Evolutionary conservation across 768 basidiomycete genomes (phyloP), one percentile per base, ranked within the genome.

Genomic region (Boletellus sp.): DNA sequence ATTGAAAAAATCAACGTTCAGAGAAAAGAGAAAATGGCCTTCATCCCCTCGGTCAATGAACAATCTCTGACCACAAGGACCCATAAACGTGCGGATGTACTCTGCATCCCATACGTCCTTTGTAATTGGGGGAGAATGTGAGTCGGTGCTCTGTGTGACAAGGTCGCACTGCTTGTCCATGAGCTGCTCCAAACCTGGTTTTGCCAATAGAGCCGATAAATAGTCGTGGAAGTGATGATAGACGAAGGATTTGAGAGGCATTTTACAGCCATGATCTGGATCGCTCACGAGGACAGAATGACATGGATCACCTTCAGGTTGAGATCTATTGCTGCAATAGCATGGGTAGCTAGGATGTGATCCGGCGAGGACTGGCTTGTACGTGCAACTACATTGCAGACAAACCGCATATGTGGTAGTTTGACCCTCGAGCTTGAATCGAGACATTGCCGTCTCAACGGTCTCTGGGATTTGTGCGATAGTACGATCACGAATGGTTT

Each of bases 1-100:
- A 45, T 74, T 72, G 61, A 73, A 73, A 39, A 59, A 70, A 48
- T 76, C 69, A n/a, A n/a, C 42, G 20, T 59, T 51, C 0, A 75
- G 53, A 0, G 57, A 51, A 43, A 75, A 74, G 3, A 64, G 19
- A 17, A 66, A 69, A 1, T 49, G 56, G 3, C 63, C 68, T 28
- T 69, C 62, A 11, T 48, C 46, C 2, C 51, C 54, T 16, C 42
- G 28, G 17, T 60, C 42, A 0, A 60, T 17, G 7, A 60, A 60
- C 0, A 55, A 38, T 8, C 35, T 50, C 6, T 28, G 40, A 3
- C 34, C 33, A 5, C 15, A n/a, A 0, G 61, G 68, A 12, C 67
- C 68, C 20, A 47, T 15, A 35, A 72, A 70, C 23, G 40, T 59
- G 16, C 50, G 51, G 6, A 71, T 51, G 47, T 69, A 68, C 15